phyloP scores from a whole-genome alignment of 1,139 yeast species.

The Debaryomyces fabryi region DNA sequence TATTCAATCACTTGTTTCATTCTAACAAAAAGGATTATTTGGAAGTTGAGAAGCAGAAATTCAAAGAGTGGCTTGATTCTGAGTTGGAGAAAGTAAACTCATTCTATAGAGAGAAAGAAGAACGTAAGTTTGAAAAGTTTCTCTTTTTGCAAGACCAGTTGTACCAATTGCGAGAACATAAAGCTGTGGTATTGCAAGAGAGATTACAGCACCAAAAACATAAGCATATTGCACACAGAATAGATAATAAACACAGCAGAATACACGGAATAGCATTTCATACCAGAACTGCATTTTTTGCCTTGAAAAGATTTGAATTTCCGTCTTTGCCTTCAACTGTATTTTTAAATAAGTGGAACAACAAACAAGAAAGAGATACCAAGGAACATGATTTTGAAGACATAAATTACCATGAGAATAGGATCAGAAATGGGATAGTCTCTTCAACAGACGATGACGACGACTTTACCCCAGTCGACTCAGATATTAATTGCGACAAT shows the following conservation, averaged over 20 bases:
- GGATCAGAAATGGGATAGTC: slow-evolving; percentile 41
- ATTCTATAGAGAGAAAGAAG: slow-evolving; percentile 64
- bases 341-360: slow-evolving; percentile 37
- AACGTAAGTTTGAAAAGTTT: slow-evolving; percentile 61
- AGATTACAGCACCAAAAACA: slow-evolving; percentile 14
- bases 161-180: slow-evolving; percentile 62
- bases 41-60: slow-evolving; percentile 43
- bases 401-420: slow-evolving; percentile 41
- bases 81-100: slow-evolving; percentile 61
- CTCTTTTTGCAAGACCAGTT: slow-evolving; percentile 69
- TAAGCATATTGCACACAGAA: slow-evolving; percentile 8
- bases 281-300: slow-evolving; percentile 35
- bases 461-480: slow-evolving; percentile 21
- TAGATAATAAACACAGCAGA: slow-evolving; percentile 20
- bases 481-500: slow-evolving; percentile 12
- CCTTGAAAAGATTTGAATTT: slow-evolving; percentile 49
- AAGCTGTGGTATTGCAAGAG: slow-evolving; percentile 20
- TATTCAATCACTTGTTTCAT: slow-evolving; percentile 26
- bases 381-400: slow-evolving; percentile 23
- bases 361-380: slow-evolving; percentile 10
- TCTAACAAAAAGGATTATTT: slow-evolving; percentile 22
- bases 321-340: slow-evolving; percentile 60
- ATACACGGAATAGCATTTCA: slow-evolving; percentile 37
- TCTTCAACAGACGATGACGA: slow-evolving; percentile 17
- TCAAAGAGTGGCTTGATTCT: slow-evolving; percentile 61